Base-by-base conservation (phyloP, 208 protist species). In the Leptomonas seymouri region DNA sequence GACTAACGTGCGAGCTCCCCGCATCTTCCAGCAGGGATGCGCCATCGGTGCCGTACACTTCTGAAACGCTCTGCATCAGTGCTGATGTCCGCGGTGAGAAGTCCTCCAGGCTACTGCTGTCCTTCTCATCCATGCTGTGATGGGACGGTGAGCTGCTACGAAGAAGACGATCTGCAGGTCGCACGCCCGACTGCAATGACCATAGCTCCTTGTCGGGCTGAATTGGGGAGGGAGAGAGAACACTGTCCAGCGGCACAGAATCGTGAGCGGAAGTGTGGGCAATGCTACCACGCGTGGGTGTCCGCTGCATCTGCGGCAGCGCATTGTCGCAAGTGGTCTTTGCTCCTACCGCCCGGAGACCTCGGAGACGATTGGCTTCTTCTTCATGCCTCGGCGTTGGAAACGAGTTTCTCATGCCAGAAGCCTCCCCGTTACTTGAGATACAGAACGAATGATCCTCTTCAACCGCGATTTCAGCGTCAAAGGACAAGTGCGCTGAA, bases 41-140 rank as follows among this genome's bases (percentile, higher is more conserved):
- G 54, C 50, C 62, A n/a, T 68, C 60, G 34, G 44, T 64, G 53
- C 54, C 69, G 39, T 61, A 75, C 23, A 63, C 51, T 1, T 67
- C 69, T 3, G 69, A 75, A 5, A 45, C 18, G n/a, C 69, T 68
- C 54, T 50, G 61, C 16, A 51, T 63, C 15, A 58, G 54, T 34
- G 30, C 61, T n/a, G 16, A 61, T 12, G 61, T 56, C 6, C 62
- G 45, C n/a, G 69, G 69, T n/a, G 69, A 62, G 4, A 63, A 41
- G 6, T 31, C 69, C 5, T 36, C 28, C 5, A 54, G 31, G 42
- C 48, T 27, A 18, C 41, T 62, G 20, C 14, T 49, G 30, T 46
- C 56, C 30, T 12, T 36, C 34, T 54, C 63, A 42, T 39, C 15
- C 6, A 54, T 14, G 4, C 15, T 67, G 49, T 30, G 50, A 11